Base-by-base conservation (phyloP, 768 basidiomycete species). In the Dentipellis sp. region DNA sequence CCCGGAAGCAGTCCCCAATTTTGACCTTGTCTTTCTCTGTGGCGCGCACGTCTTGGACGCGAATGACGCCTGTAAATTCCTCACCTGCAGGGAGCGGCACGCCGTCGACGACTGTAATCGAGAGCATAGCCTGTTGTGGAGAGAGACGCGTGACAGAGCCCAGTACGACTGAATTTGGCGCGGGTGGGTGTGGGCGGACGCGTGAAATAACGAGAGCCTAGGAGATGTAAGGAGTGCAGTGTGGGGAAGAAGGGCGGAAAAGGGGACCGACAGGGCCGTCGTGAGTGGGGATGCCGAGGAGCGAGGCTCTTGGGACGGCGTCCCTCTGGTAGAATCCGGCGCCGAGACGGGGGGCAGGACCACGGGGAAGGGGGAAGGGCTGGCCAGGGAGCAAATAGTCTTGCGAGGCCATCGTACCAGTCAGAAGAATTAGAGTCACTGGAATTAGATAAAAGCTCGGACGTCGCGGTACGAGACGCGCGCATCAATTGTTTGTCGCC, bases 1-100 rank as follows among this genome's bases (percentile, higher is more conserved):
- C 90, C 22, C 93, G 78, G 68, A 95, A 97, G 64, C 91, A 95
- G 63, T 93, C 89, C 35, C 84, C 83, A 58, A 94, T 88, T 71
- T 88, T 92, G 57, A 94, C 81, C 63, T 82, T 84, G 72, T 94
- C 91, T 63, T 90, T 93, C 65, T 94, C 92, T 1, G 92, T 94
- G 11, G 88, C 87, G 54, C 94, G 74, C 19, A 97, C 84, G 68
- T 97, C 94, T 69, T 94, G 91, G 5, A 78, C 75, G 36, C 94
- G 83, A 60, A 97, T 90, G 19, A 95, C 85, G 4, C 93, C 93
- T 0, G 79, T 83, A 63, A 94, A 95, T 63, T 95, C 93, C 67
- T 94, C 92, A 29, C 91, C 89, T 8, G 75, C 71, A 38, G 90
- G 84, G 49, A 94, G 74, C 1, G 91, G 90, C 12, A 88, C 75